Conservation (phyloP, 495 filamentous ascomycete genomes). For the Elasticomyces elasticus region DNA sequence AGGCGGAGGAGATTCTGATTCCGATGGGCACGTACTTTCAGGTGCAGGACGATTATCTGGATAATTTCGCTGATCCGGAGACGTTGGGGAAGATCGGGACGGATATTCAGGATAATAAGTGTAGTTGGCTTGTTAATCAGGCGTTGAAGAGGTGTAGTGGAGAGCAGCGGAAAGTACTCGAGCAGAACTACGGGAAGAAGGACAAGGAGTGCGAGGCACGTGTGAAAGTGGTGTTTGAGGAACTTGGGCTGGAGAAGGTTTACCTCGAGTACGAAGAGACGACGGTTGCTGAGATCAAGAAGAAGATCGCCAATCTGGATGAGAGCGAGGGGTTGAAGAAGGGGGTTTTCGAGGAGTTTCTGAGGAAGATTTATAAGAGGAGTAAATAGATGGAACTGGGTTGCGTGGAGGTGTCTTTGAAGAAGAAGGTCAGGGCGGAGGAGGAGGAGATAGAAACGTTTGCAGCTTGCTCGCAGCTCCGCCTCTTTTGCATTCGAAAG, state of each 20-base stretch:
- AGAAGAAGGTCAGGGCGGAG: too few species aligned
- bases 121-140: constrained; percentile 93
- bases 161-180: constrained; percentile 71
- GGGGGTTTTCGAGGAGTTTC: constrained; percentile 78
- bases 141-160: constrained; percentile 66
- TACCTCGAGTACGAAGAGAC: constrained; percentile 87
- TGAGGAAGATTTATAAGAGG: constrained; percentile 94
- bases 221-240: constrained; percentile 79
- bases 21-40: constrained; percentile 99
- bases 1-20: constrained; percentile 83
- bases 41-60: constrained; percentile 96
- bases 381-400: constrained; percentile 50
- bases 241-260: constrained; percentile 67
- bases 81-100: constrained; percentile 96
- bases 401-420: neutral
- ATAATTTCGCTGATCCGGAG: constrained; percentile 86
- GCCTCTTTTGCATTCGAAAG: too few species aligned
- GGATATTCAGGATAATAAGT: constrained; percentile 98
- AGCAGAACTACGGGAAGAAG: constrained; percentile 85
- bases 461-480: neutral
- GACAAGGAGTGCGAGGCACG: constrained; percentile 65
- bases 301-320: constrained; percentile 68
- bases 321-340: constrained; percentile 80
- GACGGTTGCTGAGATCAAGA: constrained; percentile 59
- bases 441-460: too few species aligned